Conservation (phyloP, 2,329 filamentous ascomycete species). For the Fonsecaea erecta region DNA sequence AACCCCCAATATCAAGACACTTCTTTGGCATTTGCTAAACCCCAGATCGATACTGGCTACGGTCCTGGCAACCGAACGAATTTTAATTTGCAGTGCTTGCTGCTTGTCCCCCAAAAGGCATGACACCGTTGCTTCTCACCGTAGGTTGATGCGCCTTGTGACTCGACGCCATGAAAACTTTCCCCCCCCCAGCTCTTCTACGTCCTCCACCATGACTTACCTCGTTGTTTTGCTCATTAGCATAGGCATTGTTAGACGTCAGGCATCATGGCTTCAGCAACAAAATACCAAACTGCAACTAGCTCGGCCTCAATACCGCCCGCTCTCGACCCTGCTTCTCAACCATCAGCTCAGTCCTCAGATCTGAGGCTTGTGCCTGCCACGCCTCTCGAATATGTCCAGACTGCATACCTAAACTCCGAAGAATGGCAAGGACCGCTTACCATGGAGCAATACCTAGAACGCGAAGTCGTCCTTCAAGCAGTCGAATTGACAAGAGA, state of each 20-base stretch:
- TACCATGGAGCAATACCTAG: slow-evolving; percentile 59
- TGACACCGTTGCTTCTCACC: neutral
- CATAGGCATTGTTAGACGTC: slow-evolving; percentile 1
- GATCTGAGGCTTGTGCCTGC: slow-evolving; percentile 60
- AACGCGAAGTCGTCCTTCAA: slow-evolving; percentile 60
- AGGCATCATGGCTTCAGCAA: slow-evolving; percentile 18
- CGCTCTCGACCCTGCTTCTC: slow-evolving; percentile 42
- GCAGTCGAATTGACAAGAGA: slow-evolving; percentile 58
- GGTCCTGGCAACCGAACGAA: neutral
- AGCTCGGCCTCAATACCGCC: slow-evolving; percentile 22
- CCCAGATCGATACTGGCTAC: neutral
- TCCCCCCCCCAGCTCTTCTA: neutral
- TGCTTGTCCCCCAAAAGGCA: neutral
- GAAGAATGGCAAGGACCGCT: slow-evolving; percentile 63
- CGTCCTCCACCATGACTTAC: neutral
- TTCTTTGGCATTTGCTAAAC: neutral
- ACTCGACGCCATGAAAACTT: neutral
- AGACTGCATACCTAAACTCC: slow-evolving; percentile 60
- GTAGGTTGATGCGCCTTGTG: slow-evolving; percentile 1
- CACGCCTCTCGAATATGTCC: slow-evolving; percentile 58
- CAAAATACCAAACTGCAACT: slow-evolving; percentile 1
- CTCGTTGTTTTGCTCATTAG: slow-evolving; percentile 1
- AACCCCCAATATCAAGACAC: neutral
- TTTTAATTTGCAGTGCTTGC: neutral
- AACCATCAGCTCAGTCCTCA: slow-evolving; percentile 57